Base-by-base conservation (phyloP, 2,329 filamentous ascomycete genomes). In the Hypoxylon sp. region DNA sequence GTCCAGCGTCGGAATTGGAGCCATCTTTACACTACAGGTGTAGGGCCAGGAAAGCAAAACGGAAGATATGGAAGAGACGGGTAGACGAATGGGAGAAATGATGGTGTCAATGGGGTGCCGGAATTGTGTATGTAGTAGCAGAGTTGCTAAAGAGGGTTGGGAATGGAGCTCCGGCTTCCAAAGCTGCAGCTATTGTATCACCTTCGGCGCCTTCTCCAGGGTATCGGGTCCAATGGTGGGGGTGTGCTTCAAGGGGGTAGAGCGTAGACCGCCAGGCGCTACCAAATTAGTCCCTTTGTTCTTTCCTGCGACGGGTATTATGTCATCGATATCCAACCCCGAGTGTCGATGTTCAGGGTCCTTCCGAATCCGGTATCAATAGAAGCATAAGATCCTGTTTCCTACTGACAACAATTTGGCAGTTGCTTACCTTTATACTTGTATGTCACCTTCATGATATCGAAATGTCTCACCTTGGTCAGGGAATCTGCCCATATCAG, bases 1-100 rank as follows among this genome's bases (percentile, higher is more conserved):
- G 74, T 91, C 89, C 61, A 97, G 84, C 67, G 85, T 81, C 46
- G 85, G 84, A 78, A 82, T 80, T 35, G 79, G 75, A 59, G 80
- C 76, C 82, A 79, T 80, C 37, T 72, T 74, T 67, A 58, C 79
- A 79, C 6, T 35, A 35, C 31, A 32, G 62, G 52, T 32, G 5
- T 31, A 32, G 13, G 39, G 7, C n/a, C 39, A 44, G 17, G 17
- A 17, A 8, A 19, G 39, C 39, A 44, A 44, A 21, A 11, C 39
- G 39, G 39, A 21, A n/a, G 17, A 21, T 21, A 44, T 44, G 10
- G 27, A 27, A 29, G 7, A 29, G 27, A 10, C 13, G 24, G 11
- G 8, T 21, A 50, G 46, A 50, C 44, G 15, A 58, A 48, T 58
- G 31, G 55, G 31, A n/a, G 48, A 27, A 56, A 37, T 57, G 19